Conservation (phyloP, 2,329 filamentous ascomycete genomes). For the Colletotrichum cordylinicola region DNA sequence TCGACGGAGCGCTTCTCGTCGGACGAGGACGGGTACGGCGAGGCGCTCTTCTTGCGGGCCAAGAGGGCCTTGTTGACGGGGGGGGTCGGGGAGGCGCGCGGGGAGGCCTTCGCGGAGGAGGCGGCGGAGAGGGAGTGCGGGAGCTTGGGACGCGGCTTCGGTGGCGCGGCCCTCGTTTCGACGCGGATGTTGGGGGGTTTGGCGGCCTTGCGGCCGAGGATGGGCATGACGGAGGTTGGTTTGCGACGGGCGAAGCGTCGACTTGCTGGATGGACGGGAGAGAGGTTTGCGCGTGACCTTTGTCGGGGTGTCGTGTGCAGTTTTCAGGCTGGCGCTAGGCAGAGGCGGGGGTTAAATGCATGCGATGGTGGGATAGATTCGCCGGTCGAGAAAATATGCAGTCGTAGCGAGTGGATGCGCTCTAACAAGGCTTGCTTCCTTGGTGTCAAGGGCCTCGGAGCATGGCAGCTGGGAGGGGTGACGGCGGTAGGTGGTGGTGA, state of each 20-base stretch:
- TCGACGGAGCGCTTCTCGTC: conserved; percentile 18
- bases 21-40: conserved; percentile 43
- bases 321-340: not conserved
- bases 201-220: conserved; percentile 52
- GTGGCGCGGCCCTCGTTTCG: conserved; percentile 53
- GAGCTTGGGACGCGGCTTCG: conserved; percentile 42
- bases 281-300: not conserved
- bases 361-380: not conserved
- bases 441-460: not conserved
- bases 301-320: not conserved
- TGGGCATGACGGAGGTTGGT: conserved; percentile 27
- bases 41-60: conserved; percentile 45
- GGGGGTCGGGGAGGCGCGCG: conserved; percentile 47
- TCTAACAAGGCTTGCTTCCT: not conserved
- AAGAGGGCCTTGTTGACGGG: conserved; percentile 25
- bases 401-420: not conserved
- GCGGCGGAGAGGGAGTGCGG: conserved; percentile 33
- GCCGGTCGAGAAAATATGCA: not conserved
- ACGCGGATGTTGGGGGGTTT: conserved; percentile 56
- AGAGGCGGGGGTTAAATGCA: not conserved
- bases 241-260: not conserved
- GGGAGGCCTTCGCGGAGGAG: conserved; percentile 37
- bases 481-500: not conserved
- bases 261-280: not conserved
- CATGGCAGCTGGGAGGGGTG: not conserved